Conservation (phyloP, 257 asterid species). For the Linaria vulgaris region DNA sequence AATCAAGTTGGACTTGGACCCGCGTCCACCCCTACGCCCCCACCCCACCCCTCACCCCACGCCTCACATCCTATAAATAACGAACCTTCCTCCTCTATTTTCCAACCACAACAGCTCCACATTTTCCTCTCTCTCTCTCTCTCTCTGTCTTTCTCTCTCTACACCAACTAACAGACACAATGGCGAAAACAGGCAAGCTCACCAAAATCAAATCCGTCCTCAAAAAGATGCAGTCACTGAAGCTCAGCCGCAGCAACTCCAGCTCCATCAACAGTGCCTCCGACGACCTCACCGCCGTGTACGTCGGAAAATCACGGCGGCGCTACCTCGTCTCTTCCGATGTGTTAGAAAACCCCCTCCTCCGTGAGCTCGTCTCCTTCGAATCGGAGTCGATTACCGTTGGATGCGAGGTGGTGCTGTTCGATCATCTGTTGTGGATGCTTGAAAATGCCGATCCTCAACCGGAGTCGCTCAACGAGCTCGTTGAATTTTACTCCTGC, state of each 20-base stretch:
- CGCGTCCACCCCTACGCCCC: too few relatives aligned
- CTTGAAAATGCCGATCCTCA: constrained; percentile 85
- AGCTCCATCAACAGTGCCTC: constrained; percentile 34
- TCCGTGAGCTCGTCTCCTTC: constrained; percentile 71
- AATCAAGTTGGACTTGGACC: too few relatives aligned
- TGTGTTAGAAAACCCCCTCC: constrained; percentile 72
- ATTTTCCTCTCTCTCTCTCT: too few relatives aligned
- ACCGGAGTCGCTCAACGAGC: constrained; percentile 76
- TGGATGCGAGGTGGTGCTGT: constrained; percentile 87
- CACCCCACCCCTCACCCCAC: constrained; percentile 1
- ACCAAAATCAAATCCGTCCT: constrained; percentile 83
- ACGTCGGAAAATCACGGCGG: constrained; percentile 88
- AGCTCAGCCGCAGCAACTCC: constrained; percentile 51
- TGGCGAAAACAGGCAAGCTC: constrained; percentile 90
- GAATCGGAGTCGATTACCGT: constrained; percentile 44
- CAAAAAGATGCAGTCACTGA: constrained; percentile 93
- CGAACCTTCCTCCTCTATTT: constrained; percentile 10
- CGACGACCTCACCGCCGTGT: constrained; percentile 68
- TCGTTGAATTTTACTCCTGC: constrained; percentile 73
- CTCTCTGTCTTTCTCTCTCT: too few relatives aligned
- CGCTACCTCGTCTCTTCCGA: constrained; percentile 74
- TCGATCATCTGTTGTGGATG: constrained; percentile 90
- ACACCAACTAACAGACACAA: constrained; percentile 17
- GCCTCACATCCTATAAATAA: constrained; percentile 10
- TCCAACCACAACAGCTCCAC: not conserved